Evolutionary conservation across 768 basidiomycete species (phyloP).

Genomic region (Scleroderma bovista): DNA sequence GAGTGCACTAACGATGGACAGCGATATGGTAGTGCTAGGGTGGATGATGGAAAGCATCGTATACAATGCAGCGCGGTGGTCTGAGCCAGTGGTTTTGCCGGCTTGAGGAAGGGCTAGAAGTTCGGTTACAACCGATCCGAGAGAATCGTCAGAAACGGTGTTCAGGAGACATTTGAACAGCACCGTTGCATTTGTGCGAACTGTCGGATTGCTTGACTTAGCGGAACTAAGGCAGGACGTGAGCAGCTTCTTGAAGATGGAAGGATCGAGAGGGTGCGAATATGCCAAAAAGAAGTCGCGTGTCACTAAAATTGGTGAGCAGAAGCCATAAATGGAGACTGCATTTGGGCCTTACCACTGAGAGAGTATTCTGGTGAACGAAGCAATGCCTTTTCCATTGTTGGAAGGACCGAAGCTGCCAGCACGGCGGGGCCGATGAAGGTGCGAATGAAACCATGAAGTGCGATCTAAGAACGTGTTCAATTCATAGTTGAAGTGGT

Average conservation of each 20-base stretch:
- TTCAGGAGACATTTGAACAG: slow-evolving; percentile 50
- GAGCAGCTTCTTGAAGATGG: slow-evolving; percentile 50
- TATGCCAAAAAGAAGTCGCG: slow-evolving; percentile 55
- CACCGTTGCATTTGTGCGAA: slow-evolving; percentile 49
- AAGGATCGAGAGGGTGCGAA: slow-evolving; percentile 41
- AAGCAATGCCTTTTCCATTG: slow-evolving; percentile 73
- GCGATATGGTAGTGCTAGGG: slow-evolving; percentile 45
- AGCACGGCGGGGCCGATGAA: slow-evolving; percentile 51
- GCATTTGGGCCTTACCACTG: slow-evolving; percentile 37
- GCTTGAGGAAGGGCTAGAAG: slow-evolving; percentile 68
- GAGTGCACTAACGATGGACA: slow-evolving; percentile 35
- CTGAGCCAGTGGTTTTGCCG: slow-evolving; percentile 83
- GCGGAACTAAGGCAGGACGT: slow-evolving; percentile 57
- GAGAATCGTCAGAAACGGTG: slow-evolving; percentile 32
- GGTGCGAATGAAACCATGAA: slow-evolving; percentile 56
- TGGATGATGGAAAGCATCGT: slow-evolving; percentile 60
- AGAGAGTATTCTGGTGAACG: slow-evolving; percentile 80
- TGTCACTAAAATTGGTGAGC: slow-evolving; percentile 37
- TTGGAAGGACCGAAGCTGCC: slow-evolving; percentile 51
- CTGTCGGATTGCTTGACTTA: slow-evolving; percentile 65
- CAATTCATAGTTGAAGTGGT: slow-evolving; percentile 6
- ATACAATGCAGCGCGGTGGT: slow-evolving; percentile 79
- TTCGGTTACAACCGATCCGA: slow-evolving; percentile 51
- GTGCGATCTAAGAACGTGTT: slow-evolving; percentile 35
- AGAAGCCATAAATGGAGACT: not conserved